Conservation (phyloP, 2,329 filamentous ascomycete genomes). For the Paracoccidioides lutzii region DNA sequence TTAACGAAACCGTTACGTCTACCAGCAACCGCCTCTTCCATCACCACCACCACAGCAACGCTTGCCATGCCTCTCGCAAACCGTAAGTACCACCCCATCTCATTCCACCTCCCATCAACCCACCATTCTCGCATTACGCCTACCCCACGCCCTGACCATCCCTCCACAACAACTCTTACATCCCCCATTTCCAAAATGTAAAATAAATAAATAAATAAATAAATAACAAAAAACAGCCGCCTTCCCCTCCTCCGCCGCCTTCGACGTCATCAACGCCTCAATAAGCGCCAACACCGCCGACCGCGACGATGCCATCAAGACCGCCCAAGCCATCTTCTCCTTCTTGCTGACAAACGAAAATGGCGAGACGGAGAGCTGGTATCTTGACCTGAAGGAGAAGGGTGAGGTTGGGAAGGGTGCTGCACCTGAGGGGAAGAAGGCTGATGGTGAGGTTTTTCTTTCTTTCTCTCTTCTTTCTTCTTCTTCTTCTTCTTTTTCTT, state of each 20-base stretch:
- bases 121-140: not conserved
- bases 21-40: conserved; percentile 4
- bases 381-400: conserved; percentile 87
- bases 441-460: conserved; percentile 51
- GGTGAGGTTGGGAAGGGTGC: conserved; percentile 68
- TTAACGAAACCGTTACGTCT: no score
- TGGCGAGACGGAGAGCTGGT: conserved; percentile 74
- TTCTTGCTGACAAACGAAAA: conserved; percentile 84
- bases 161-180: not conserved
- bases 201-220: not conserved
- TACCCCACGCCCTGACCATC: not conserved
- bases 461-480: not conserved
- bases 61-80: conserved; percentile 59
- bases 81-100: conserved; percentile 36
- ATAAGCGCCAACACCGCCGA: conserved; percentile 58
- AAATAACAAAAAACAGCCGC: conserved; percentile 40
- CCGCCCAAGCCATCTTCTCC: conserved; percentile 73
- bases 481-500: not conserved
- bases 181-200: conserved; percentile 1
- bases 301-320: conserved; percentile 77
- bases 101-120: not conserved
- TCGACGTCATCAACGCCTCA: conserved; percentile 69
- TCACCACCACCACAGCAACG: conserved; percentile 3
- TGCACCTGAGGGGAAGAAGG: conserved; percentile 57
- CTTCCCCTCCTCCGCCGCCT: conserved; percentile 82